Evolutionary conservation across 192 early-diverging fungal genomes (phyloP), one percentile per base, ranked within the genome.

Genomic region (Podila horticola): DNA sequence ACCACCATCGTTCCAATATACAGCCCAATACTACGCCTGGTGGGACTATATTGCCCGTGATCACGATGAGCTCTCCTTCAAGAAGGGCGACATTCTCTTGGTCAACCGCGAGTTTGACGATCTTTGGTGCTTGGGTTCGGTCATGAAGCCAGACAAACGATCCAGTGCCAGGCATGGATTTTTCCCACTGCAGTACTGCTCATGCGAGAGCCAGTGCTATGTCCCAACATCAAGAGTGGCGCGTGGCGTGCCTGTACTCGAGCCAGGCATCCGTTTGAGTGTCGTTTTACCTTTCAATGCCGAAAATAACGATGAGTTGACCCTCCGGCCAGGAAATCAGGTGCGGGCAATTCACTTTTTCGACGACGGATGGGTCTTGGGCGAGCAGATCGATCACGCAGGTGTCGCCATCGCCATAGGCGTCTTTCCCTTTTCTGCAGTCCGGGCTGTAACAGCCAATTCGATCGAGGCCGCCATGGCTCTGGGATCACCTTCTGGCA

Each of bases 31-130:
- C 55, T 73, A 81, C 51, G 77, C 71, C 11, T 81, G 77, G 71
- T 81, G 77, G 77, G 77, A 81, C 58, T 81, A 81, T n/a, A 81
- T 81, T n/a, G 70, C 77, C 15, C 60, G 70, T 7, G 77, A 81
- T 22, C 71, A 81, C 38, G 77, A 81, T 31, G 77, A 81, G 22
- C 77, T 81, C 13, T 81, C 77, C 4, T 81, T 81, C 58, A 68
- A 64, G 49, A 81, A 81, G 33, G 77, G 77, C 61, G 77, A 81
- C 29, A 69, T 81, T 38, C 71, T 81, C 19, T 49, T 81, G 8
- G 77, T 81, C 51, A 73, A 41, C 49, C 70, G 71, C 28, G 77
- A 81, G 34, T 81, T 81, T 61, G 77, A 81, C 38, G 77, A 81
- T 33, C 49, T 73, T 0, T 81, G 77, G 77, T 73, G 77, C 30